These are phyloP conservation scores for Solanum bulbocastanum DNA, from an alignment of 257 asterid species.

Conservation along the genomic window DNA sequence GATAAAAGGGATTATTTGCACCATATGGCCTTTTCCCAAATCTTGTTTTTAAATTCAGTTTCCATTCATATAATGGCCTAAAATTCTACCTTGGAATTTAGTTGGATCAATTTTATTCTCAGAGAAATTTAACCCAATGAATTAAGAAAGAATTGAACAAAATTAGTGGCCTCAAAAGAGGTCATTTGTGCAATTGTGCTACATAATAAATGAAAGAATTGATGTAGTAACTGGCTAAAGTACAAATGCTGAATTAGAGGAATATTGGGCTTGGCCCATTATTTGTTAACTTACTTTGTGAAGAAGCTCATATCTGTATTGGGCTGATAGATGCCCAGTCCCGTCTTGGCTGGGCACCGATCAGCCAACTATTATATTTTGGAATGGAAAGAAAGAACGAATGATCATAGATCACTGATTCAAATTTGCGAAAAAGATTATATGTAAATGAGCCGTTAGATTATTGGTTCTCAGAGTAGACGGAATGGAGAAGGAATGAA, in stretches of 20 bases:
- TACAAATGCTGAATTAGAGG: background rate
- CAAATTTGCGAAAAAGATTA: too few species aligned
- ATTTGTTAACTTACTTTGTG: background rate
- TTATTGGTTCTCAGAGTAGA: too few species aligned
- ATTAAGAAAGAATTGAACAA: background rate
- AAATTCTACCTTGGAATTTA: background rate
- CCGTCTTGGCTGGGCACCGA: background rate
- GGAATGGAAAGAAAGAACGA: background rate
- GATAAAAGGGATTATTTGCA: background rate
- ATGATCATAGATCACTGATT: background rate
- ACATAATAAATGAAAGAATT: background rate
- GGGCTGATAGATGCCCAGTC: too few species aligned
- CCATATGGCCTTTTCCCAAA: background rate
- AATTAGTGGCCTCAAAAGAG: background rate
- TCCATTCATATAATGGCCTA: background rate
- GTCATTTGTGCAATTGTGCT: background rate
- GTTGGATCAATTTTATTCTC: background rate
- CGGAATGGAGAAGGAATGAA: background rate
- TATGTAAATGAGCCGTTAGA: background rate
- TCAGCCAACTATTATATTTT: background rate
- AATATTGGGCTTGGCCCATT: background rate
- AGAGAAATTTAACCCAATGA: background rate
- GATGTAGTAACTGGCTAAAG: too few species aligned
- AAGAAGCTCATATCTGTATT: background rate
- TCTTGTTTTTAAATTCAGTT: background rate